Evolutionary conservation across 192 early-diverging fungal genomes (phyloP).

Genomic region (Mycoemilia scoparia): DNA sequence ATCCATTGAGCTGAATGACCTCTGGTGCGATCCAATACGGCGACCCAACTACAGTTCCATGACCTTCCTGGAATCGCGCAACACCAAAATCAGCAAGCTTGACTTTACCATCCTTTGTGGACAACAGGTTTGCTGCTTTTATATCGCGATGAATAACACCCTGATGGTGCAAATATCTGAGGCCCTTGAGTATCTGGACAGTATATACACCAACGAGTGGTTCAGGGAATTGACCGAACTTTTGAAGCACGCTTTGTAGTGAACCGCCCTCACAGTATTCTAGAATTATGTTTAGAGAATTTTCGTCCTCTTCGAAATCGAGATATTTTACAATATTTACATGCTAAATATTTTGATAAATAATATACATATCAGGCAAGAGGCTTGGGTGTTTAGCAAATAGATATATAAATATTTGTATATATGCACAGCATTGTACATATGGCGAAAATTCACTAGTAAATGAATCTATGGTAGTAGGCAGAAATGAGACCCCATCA

Average conservation of each 20-base stretch:
- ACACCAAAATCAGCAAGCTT: constrained; percentile 70
- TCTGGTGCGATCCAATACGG: constrained; percentile 70
- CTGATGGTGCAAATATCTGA: constrained; percentile 33
- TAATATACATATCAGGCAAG: neutral
- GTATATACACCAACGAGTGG: constrained; percentile 54
- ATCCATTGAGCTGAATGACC: constrained; percentile 44
- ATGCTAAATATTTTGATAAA: constrained; percentile 21
- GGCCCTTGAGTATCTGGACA: constrained; percentile 33
- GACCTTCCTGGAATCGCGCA: constrained; percentile 37
- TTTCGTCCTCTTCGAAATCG: constrained; percentile 56
- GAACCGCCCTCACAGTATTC: constrained; percentile 67
- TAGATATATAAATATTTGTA: neutral
- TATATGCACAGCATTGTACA: neutral
- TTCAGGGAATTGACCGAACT: constrained; percentile 56
- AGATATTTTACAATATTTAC: constrained; percentile 47
- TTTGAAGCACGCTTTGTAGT: constrained; percentile 44
- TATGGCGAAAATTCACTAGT: too few species aligned
- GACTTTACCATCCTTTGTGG: constrained; percentile 47
- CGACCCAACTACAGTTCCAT: constrained; percentile 51
- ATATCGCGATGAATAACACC: constrained; percentile 39
- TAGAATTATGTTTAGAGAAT: constrained; percentile 64
- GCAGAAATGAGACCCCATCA: too few species aligned
- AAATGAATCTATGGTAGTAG: too few species aligned
- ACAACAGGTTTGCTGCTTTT: constrained; percentile 46
- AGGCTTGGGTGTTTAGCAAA: too few species aligned